phyloP scores from a whole-genome alignment of 1,284 basidiomycete genomes.

The Melampsora abietis-canadensis region DNA sequence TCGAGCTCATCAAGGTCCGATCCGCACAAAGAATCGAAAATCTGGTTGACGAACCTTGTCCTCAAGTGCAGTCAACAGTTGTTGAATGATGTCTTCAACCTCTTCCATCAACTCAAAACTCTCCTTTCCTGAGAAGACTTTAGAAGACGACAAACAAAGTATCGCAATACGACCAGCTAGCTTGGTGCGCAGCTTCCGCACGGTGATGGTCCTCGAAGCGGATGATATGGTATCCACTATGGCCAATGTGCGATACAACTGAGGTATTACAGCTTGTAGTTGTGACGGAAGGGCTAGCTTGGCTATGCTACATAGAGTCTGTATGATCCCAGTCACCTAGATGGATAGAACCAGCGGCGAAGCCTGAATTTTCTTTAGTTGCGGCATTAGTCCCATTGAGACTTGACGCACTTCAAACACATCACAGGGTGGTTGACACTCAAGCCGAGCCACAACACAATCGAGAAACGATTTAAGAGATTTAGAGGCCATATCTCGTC shows the following conservation, averaged over 20 bases:
- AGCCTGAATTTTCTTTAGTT: no score
- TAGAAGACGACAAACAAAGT: not conserved
- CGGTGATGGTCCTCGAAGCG: conserved; percentile 47
- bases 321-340: conserved; percentile 68
- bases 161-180: conserved; percentile 49
- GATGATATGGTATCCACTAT: conserved; percentile 42
- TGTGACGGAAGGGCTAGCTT: conserved; percentile 59
- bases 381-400: not conserved
- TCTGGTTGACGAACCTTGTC: conserved; percentile 65
- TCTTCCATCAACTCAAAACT: conserved; percentile 69
- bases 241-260: conserved; percentile 19
- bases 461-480: conserved; percentile 39
- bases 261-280: conserved; percentile 44
- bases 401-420: conserved; percentile 7
- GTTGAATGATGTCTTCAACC: conserved; percentile 71
- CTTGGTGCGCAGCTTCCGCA: conserved; percentile 49
- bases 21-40: not conserved
- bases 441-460: conserved; percentile 30
- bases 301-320: conserved; percentile 69
- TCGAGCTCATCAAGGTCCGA: not conserved
- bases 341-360: no score
- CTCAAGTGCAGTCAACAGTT: conserved; percentile 70
- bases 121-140: conserved; percentile 28
- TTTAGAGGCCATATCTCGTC: conserved; percentile 45
- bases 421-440: not conserved